A percentile compares a stretch with the other conserved stretches of the same genome.
These are phyloP conservation scores for Apiospora saccharicola DNA, from an alignment of 2,329 filamentous ascomycete genomes.

Conservation along the genomic window DNA sequence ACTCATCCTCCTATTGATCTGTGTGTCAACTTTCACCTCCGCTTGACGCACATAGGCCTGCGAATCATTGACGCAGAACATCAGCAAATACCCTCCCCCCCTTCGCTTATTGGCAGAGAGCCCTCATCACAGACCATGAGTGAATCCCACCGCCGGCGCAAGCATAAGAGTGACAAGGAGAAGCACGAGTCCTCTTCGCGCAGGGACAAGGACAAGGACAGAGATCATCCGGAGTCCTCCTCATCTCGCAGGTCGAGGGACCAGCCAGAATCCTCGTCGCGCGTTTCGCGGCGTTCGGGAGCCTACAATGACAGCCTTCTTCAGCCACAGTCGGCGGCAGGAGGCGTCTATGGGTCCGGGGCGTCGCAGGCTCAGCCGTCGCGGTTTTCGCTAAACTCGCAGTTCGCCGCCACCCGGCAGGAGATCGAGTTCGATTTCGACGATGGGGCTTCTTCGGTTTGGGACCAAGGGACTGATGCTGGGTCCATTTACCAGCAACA, in stretches of 20 bases:
- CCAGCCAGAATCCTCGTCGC: neutral
- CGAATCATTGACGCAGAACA: neutral
- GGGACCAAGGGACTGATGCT: conserved; percentile 38
- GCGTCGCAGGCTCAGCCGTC: conserved; percentile 43
- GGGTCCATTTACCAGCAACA: neutral
- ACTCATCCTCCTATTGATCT: conserved; percentile 6
- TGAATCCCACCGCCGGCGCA: neutral
- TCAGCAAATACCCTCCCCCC: neutral
- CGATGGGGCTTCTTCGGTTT: conserved; percentile 53
- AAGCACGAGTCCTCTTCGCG: neutral
- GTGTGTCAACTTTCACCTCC: neutral
- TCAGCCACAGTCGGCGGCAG: neutral
- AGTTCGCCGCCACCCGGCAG: conserved; percentile 55
- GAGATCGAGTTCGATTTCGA: conserved; percentile 58
- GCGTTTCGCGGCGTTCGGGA: conserved; percentile 5
- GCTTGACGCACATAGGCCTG: neutral
- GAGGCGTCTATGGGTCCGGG: conserved; percentile 3
- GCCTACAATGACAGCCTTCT: neutral
- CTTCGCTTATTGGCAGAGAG: neutral
- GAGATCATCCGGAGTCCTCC: neutral
- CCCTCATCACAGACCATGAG: neutral
- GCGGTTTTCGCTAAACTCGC: conserved; percentile 55
- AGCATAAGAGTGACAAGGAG: neutral
- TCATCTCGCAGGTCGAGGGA: neutral
- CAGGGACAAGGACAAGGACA: neutral